Evolutionary conservation across 768 basidiomycete genomes (phyloP).

Genomic region (Cubamyces lactineus): DNA sequence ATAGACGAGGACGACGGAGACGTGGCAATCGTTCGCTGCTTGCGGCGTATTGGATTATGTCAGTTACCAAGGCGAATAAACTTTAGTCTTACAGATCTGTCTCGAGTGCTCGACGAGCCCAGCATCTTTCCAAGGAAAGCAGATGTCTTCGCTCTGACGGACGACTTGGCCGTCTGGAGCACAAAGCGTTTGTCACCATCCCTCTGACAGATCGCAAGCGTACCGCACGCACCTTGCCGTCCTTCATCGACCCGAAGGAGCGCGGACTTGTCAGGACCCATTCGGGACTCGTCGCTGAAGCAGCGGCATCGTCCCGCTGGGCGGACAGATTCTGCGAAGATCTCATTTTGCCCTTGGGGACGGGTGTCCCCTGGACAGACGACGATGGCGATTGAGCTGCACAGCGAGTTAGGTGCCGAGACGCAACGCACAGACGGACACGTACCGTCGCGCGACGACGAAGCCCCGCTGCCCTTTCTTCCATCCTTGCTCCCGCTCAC

Average conservation of each 20-base stretch:
- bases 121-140: slow-evolving; percentile 82
- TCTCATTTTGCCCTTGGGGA: slow-evolving; percentile 27
- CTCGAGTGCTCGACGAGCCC: slow-evolving; percentile 64
- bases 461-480: slow-evolving; percentile 31
- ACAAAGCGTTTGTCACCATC: slow-evolving; percentile 11
- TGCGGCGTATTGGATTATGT: slow-evolving; percentile 2
- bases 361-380: slow-evolving; percentile 26
- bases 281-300: slow-evolving; percentile 25
- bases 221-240: slow-evolving; percentile 47
- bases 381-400: slow-evolving; percentile 21
- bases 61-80: slow-evolving; percentile 7
- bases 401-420: not conserved
- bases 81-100: slow-evolving; percentile 60
- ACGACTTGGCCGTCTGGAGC: slow-evolving; percentile 54
- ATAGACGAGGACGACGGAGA: slow-evolving; percentile 29
- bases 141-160: slow-evolving; percentile 78
- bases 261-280: slow-evolving; percentile 35
- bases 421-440: not conserved
- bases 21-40: slow-evolving; percentile 32
- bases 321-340: slow-evolving; percentile 20
- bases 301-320: slow-evolving; percentile 14
- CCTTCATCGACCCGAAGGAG: slow-evolving; percentile 35
- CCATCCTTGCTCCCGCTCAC: slow-evolving; percentile 28
- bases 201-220: slow-evolving; percentile 3
- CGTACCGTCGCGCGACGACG: slow-evolving; percentile 23